These are phyloP conservation scores for Botryotinia convoluta DNA, from an alignment of 2,329 filamentous ascomycete genomes.

Conservation along the genomic window DNA sequence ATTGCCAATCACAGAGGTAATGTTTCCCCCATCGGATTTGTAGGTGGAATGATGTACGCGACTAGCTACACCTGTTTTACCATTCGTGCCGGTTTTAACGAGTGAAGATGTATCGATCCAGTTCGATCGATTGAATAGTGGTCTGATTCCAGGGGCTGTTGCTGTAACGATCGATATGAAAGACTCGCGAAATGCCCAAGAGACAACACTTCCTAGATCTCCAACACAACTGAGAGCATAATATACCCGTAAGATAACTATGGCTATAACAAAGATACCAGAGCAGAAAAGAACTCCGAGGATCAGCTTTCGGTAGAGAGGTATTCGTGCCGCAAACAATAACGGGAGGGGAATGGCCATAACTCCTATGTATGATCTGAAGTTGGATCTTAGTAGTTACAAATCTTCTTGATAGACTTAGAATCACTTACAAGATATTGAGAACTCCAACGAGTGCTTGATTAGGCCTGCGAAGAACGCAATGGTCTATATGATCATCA, in stretches of 20 bases:
- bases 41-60: background rate
- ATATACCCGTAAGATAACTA: background rate
- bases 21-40: background rate
- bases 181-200: background rate
- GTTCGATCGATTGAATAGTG: background rate
- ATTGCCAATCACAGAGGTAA: background rate
- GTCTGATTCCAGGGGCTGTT: background rate
- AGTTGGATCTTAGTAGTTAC: background rate
- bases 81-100: background rate
- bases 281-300: constrained; percentile 1
- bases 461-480: background rate
- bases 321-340: background rate
- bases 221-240: background rate
- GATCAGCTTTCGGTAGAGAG: background rate
- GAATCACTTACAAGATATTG: constrained; percentile 1
- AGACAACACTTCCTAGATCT: background rate
- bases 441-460: constrained; percentile 6
- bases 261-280: background rate
- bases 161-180: background rate
- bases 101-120: background rate
- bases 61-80: background rate
- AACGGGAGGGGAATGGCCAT: constrained; percentile 1
- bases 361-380: background rate
- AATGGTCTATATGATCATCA: background rate
- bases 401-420: background rate